Evolutionary conservation across 352 stramenopile species (phyloP).

Genomic region (Phytophthora sp.): DNA sequence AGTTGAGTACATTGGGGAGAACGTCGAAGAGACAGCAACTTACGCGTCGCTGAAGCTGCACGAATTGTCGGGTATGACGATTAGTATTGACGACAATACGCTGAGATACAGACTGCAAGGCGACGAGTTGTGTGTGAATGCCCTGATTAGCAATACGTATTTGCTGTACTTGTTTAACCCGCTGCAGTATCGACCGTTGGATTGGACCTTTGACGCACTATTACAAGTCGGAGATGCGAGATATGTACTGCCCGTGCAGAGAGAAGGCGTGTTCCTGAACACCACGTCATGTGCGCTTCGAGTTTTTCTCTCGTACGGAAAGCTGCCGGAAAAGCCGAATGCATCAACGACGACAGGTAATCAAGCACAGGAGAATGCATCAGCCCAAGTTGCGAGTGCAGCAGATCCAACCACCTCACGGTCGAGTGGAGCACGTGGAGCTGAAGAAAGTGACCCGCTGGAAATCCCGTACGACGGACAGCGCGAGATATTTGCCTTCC

Average conservation of each 20-base stretch:
- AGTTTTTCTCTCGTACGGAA: slow-evolving; percentile 87
- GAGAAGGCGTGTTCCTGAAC: slow-evolving; percentile 86
- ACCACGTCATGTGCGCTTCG: slow-evolving; percentile 68
- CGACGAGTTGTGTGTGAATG: slow-evolving; percentile 76
- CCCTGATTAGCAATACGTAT: slow-evolving; percentile 86
- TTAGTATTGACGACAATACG: slow-evolving; percentile 87
- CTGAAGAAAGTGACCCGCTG: slow-evolving; percentile 62
- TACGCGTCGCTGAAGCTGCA: slow-evolving; percentile 72
- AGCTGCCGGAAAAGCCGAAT: slow-evolving; percentile 51
- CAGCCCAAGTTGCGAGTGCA: slow-evolving; percentile 17
- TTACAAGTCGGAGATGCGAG: slow-evolving; percentile 59
- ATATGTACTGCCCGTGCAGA: slow-evolving; percentile 62
- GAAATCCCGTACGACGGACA: slow-evolving; percentile 67
- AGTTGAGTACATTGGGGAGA: slow-evolving; percentile 7
- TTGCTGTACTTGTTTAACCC: slow-evolving; percentile 90
- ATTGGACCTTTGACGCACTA: slow-evolving; percentile 81
- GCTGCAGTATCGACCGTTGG: slow-evolving; percentile 76
- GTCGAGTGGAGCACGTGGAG: slow-evolving; percentile 39
- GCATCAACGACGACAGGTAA: slow-evolving; percentile 1
- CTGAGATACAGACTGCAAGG: slow-evolving; percentile 69
- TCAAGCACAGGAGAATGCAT: slow-evolving; percentile 26
- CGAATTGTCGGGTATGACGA: slow-evolving; percentile 87
- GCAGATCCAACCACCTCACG: slow-evolving; percentile 14
- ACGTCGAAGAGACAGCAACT: slow-evolving; percentile 9
- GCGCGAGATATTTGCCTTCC: slow-evolving; percentile 65